Percentiles rank a stretch among this genome's conserved stretches.
These are phyloP conservation scores for Globisporangium acanthophoron DNA, from an alignment of 352 stramenopile genomes.

Conservation along the genomic window DNA sequence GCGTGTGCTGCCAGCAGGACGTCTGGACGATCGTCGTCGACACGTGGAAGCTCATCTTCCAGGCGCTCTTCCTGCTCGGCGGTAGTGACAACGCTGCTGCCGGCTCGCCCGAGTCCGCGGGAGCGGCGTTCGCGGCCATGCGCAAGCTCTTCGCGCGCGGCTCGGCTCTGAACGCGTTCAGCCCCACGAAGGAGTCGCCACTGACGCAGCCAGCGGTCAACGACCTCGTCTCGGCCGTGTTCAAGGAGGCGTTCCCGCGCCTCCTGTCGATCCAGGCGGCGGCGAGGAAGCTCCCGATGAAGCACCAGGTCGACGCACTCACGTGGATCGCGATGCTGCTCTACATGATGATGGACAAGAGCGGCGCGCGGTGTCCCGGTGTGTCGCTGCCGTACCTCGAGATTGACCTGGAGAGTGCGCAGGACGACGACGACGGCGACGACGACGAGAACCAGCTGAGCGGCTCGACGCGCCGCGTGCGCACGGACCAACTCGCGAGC, in stretches of 20 bases:
- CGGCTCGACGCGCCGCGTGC: constrained; percentile 38
- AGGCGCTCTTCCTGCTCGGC: constrained; percentile 31
- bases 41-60: constrained; percentile 80
- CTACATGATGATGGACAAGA: constrained; percentile 82
- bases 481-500: constrained; percentile 49
- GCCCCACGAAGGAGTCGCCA: constrained; percentile 23
- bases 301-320: constrained; percentile 53
- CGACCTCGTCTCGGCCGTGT: constrained; percentile 54
- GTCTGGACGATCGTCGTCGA: constrained; percentile 68
- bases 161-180: constrained; percentile 25
- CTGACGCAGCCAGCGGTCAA: constrained; percentile 46
- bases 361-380: constrained; percentile 50
- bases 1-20: constrained; percentile 79
- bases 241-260: constrained; percentile 60
- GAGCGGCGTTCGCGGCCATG: constrained; percentile 53
- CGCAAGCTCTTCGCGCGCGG: constrained; percentile 50
- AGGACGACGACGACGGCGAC: constrained; percentile 14
- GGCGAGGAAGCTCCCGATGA: constrained; percentile 44
- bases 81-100: not conserved
- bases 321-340: constrained; percentile 72
- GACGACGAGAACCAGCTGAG: constrained; percentile 41
- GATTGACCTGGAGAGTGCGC: constrained; percentile 35
- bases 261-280: constrained; percentile 37
- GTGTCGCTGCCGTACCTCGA: constrained; percentile 66
- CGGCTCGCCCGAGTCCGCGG: constrained; percentile 19